Evolutionary conservation across 768 basidiomycete species (phyloP), one percentile per base, ranked within the genome.

Genomic region (Clathrus columnatus): DNA sequence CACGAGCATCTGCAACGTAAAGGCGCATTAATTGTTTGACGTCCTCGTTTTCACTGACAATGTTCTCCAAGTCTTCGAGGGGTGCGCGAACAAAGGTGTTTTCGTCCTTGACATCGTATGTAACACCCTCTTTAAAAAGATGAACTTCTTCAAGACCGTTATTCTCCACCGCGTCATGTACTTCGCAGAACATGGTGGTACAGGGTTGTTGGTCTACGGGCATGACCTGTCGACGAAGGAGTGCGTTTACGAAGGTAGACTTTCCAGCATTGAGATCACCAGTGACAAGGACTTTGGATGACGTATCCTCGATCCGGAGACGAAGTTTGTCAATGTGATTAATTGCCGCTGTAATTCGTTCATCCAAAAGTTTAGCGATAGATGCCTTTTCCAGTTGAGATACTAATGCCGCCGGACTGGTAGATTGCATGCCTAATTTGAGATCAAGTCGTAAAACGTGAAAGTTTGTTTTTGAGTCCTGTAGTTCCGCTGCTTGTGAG

Each of bases 221-320:
- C 87, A 99, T 91, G 44, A 96, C 83, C 64, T 90, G 82, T 5
- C 92, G 79, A 46, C 92, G 78, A 4, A 99, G 81, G 29, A 99
- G 75, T 4, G 95, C 91, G 65, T 99, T 99, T 67, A 99, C 91
- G 66, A 99, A 90, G 0, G 96, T 98, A 18, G 93, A 96, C 71
- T 99, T 99, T 63, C 96, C 96, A 30, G 96, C 88, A 68, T 99
- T 99, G 57, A 99, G 78, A 67, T 99, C 96, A 58, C 96, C 96
- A 21, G 96, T 98, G 57, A 99, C 92, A 60, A 99, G 83, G 49
- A 99, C 92, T 68, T 96, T 91, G 64, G 92, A 95, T 0, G 91
- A 87, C 5, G 84, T 91, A 68, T 97, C 94, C 67, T 87, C 77
- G 14, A 98, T 84, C 41, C 96, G 90, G 49, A 81, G 76, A 29